Percentiles rank a stretch among this genome's conserved stretches.
phyloP scores from a whole-genome alignment of 192 early-diverging fungal species.

The Coemansia sp. region DNA sequence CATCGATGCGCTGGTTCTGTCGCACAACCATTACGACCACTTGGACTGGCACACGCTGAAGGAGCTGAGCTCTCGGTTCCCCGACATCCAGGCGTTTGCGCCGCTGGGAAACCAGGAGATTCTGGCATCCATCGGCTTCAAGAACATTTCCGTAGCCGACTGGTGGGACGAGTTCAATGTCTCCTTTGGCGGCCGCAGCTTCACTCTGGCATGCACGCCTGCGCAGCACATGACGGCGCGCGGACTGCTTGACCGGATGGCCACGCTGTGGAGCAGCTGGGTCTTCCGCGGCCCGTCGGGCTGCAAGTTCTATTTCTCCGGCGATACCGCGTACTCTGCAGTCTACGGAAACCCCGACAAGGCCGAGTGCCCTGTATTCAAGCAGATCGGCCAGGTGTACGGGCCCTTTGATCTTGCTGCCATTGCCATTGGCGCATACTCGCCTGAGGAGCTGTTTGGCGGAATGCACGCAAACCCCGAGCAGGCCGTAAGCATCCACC shows the following conservation, averaged over 20 bases:
- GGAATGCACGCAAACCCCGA: conserved; percentile 78
- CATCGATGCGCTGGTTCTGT: conserved; percentile 75
- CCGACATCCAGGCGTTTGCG: conserved; percentile 63
- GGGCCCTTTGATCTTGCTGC: conserved; percentile 73
- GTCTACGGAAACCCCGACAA: conserved; percentile 56
- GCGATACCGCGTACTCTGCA: conserved; percentile 81
- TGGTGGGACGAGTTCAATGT: conserved; percentile 72
- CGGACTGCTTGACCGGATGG: conserved; percentile 63
- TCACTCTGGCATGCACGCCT: conserved; percentile 73
- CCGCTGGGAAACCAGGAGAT: conserved; percentile 76
- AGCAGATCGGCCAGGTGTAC: conserved; percentile 74
- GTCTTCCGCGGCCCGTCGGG: conserved; percentile 49
- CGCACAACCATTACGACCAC: conserved; percentile 92
- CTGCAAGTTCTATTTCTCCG: conserved; percentile 45
- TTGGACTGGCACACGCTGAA: conserved; percentile 70
- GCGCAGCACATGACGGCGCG: conserved; percentile 61
- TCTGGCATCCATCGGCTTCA: conserved; percentile 59
- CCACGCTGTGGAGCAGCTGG: conserved; percentile 84
- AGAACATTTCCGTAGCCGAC: conserved; percentile 66
- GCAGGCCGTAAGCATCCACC: conserved; percentile 78
- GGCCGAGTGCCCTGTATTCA: conserved; percentile 80
- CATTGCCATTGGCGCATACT: conserved; percentile 87
- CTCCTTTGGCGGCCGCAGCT: neutral
- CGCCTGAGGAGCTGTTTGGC: conserved; percentile 67
- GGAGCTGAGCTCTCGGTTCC: conserved; percentile 53